These are phyloP conservation scores for Bullera alba DNA, from an alignment of 768 basidiomycete species.

Conservation along the genomic window DNA sequence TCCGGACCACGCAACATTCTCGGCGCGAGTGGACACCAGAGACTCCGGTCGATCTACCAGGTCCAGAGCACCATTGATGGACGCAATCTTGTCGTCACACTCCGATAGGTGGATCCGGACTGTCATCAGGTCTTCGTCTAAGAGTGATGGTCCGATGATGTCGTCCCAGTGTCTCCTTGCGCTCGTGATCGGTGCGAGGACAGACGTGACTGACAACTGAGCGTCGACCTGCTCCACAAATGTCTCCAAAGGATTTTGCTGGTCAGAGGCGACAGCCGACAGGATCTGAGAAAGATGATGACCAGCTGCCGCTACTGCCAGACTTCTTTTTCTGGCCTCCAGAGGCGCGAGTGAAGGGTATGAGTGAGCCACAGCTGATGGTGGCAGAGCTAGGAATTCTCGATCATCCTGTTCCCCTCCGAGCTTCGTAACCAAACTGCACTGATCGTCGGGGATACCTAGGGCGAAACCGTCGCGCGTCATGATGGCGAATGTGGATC, in stretches of 20 bases:
- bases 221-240: constrained; percentile 10
- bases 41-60: constrained; percentile 7
- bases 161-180: constrained; percentile 25
- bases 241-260: constrained; percentile 18
- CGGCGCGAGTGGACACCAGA: neutral
- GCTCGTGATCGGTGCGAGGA: constrained; percentile 19
- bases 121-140: constrained; percentile 22
- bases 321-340: constrained; percentile 9
- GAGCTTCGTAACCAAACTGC: constrained; percentile 10
- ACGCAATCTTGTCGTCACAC: constrained; percentile 5
- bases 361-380: constrained; percentile 10
- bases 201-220: constrained; percentile 3
- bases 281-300: constrained; percentile 9
- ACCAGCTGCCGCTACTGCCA: constrained; percentile 18
- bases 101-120: constrained; percentile 18
- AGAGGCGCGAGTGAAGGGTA: constrained; percentile 20
- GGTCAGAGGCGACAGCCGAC: constrained; percentile 2
- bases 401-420: constrained; percentile 7
- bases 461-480: constrained; percentile 15
- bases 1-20: constrained; percentile 11
- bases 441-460: constrained; percentile 11
- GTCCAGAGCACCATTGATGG: constrained; percentile 13
- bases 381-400: constrained; percentile 13
- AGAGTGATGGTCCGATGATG: constrained; percentile 16
- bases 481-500: neutral